Base-by-base conservation (phyloP, 345 rosid species). In the Euclidium syriacum region DNA sequence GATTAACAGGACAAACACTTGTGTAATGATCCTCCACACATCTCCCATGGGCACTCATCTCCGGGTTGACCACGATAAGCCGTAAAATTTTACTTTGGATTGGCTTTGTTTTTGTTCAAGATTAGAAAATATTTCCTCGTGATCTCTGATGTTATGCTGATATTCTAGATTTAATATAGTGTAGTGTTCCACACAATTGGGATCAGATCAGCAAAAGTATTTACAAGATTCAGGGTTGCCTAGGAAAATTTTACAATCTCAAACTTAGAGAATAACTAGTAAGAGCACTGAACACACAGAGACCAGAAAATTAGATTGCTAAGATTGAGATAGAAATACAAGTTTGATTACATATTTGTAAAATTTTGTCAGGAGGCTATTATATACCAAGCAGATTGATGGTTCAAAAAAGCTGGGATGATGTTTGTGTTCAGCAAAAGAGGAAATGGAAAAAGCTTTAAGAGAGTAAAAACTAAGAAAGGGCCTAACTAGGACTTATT, bases 131-230 rank as follows among this genome's bases (percentile, higher is more conserved):
- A n/a, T n/a, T n/a, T n/a, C n/a, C n/a, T n/a, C n/a, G n/a, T n/a
- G n/a, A n/a, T n/a, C n/a, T n/a, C n/a, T n/a, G n/a, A n/a, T n/a
- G n/a, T n/a, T n/a, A n/a, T n/a, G n/a, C n/a, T n/a, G n/a, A n/a
- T n/a, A n/a, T n/a, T n/a, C n/a, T n/a, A n/a, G n/a, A n/a, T n/a
- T n/a, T n/a, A n/a, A n/a, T n/a, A n/a, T n/a, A n/a, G n/a, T n/a
- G n/a, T n/a, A n/a, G n/a, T n/a, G n/a, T n/a, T n/a, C n/a, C n/a
- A n/a, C n/a, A n/a, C n/a, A n/a, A n/a, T n/a, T n/a, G n/a, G n/a
- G n/a, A n/a, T n/a, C n/a, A n/a, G n/a, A n/a, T 68, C 80, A 77
- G 67, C 30, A 54, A 39, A 52, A 52, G 9, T 15, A 59, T 26
- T 18, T 6, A 65, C 39, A 44, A 48, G 69, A 78, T 75, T 55